phyloP scores from a whole-genome alignment of 768 basidiomycete species.

The Tylopilus sp. region DNA sequence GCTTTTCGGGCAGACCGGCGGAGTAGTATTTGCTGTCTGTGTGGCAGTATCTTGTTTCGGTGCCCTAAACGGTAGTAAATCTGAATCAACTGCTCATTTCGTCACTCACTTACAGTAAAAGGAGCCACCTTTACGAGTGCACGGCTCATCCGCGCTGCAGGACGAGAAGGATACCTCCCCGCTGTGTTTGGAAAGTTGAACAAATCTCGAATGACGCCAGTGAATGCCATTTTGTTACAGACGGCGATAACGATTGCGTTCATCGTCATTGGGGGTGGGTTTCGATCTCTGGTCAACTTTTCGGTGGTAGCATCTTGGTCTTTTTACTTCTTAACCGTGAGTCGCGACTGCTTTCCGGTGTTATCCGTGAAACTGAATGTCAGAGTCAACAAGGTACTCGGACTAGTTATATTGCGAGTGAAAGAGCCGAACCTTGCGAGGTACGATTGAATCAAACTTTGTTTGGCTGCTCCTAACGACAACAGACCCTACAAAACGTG shows the following conservation, averaged over 20 bases:
- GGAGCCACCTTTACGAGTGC: constrained; percentile 73
- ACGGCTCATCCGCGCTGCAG: constrained; percentile 86
- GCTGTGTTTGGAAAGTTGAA: constrained; percentile 78
- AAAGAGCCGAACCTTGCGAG: constrained; percentile 89
- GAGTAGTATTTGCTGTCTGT: constrained; percentile 80
- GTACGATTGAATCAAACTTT: constrained; percentile 31
- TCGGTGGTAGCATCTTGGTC: constrained; percentile 85
- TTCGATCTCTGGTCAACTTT: constrained; percentile 85
- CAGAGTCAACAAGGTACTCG: constrained; percentile 59
- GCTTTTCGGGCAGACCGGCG: constrained; percentile 85
- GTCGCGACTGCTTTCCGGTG: constrained; percentile 19
- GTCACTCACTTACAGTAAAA: constrained; percentile 26
- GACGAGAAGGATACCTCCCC: constrained; percentile 85
- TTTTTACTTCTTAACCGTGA: constrained; percentile 81
- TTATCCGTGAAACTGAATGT: background rate
- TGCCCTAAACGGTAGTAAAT: constrained; percentile 74
- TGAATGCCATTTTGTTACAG: constrained; percentile 85
- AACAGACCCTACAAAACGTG: constrained; percentile 89
- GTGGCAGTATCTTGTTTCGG: constrained; percentile 96
- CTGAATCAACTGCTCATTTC: background rate
- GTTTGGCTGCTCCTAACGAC: background rate
- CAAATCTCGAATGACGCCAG: constrained; percentile 71
- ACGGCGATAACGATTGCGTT: constrained; percentile 70
- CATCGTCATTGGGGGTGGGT: constrained; percentile 85
- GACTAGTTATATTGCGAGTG: constrained; percentile 80